phyloP scores from a whole-genome alignment of 192 early-diverging fungal genomes.

The Mortierella antarctica region DNA sequence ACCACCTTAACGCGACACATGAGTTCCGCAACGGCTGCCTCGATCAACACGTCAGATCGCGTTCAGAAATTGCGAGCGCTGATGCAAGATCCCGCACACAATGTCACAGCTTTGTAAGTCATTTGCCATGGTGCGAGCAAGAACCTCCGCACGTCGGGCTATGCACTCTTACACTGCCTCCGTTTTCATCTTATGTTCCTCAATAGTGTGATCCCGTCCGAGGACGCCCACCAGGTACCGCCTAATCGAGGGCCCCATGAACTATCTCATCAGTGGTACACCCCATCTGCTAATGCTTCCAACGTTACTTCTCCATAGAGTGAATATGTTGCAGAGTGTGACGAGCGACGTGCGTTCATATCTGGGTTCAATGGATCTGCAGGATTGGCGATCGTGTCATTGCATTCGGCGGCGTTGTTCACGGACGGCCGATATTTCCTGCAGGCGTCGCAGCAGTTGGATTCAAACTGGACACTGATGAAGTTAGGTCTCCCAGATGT shows the following conservation, averaged over 20 bases:
- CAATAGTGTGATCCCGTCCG: conserved; percentile 86
- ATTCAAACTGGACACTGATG: conserved; percentile 90
- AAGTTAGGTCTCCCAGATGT: conserved; percentile 88
- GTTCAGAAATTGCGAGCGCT: conserved; percentile 23
- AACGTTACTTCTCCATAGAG: conserved; percentile 61
- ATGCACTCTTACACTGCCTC: background rate
- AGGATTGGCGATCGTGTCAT: conserved; percentile 85
- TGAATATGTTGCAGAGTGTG: conserved; percentile 94
- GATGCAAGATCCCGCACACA: conserved; percentile 32
- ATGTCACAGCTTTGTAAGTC: conserved; percentile 38
- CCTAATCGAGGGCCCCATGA: background rate
- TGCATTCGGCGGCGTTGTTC: conserved; percentile 85
- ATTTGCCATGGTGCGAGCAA: background rate
- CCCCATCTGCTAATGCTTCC: background rate
- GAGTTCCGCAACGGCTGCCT: conserved; percentile 8
- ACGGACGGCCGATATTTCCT: conserved; percentile 98
- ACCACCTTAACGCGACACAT: background rate
- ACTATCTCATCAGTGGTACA: background rate
- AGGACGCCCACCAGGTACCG: conserved; percentile 93
- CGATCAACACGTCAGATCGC: conserved; percentile 10
- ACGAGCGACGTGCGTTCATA: conserved; percentile 90
- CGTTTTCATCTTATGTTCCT: background rate
- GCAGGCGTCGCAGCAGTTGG: conserved; percentile 91
- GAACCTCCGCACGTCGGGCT: too few species aligned
- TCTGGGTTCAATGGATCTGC: conserved; percentile 97